Base-by-base conservation (phyloP, 1,284 basidiomycete species). In the Malassezia cuniculi region DNA sequence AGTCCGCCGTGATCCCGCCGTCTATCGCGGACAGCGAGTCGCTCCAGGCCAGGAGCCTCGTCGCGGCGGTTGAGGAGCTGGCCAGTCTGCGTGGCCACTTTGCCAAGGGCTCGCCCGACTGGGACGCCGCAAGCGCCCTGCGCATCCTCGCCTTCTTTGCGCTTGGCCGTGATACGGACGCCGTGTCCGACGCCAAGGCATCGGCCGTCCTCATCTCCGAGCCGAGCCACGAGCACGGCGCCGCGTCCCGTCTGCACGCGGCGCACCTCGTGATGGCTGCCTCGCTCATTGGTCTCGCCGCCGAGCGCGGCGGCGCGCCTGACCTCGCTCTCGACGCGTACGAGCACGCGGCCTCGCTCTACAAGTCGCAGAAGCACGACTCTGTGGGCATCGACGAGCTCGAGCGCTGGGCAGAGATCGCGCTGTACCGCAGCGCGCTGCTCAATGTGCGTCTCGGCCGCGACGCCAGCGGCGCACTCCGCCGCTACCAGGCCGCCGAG, bases 401-500 rank as follows among this genome's bases (percentile, higher is more conserved):
- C 34, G 63, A 64, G 47, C 44, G 54, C 31, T 66, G 63, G 63
- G 50, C 40, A 24, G 63, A 64, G 49, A 39, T 39, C 8, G 63
- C 63, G 0, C 52, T 66, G 17, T 66, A 66, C 47, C 55, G 60
- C 36, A 55, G 54, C 18, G 54, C 60, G 11, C 48, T 66, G 2
- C 48, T 64, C 16, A 55, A 54, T 20, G 46, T 65, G 32, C 52
- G 55, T 12, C 40, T 44, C 14, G 42, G 47, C 27, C 55, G 57
- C 35, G 39, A 40, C 0, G 30, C 47, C 12, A 45, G 52, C 20
- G 55, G 48, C 27, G 54, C 59, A 3, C 47, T 66, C 14, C 50
- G 60, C n/a, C 53, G 51, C 9, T 66, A 66, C 44, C 57, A 64
- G 34, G 61, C 60, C 5, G 52, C 63, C 28, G 57, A 53, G 15